These are phyloP conservation scores for Podospora tetraspora DNA, from an alignment of 495 filamentous ascomycete species.

Conservation along the genomic window DNA sequence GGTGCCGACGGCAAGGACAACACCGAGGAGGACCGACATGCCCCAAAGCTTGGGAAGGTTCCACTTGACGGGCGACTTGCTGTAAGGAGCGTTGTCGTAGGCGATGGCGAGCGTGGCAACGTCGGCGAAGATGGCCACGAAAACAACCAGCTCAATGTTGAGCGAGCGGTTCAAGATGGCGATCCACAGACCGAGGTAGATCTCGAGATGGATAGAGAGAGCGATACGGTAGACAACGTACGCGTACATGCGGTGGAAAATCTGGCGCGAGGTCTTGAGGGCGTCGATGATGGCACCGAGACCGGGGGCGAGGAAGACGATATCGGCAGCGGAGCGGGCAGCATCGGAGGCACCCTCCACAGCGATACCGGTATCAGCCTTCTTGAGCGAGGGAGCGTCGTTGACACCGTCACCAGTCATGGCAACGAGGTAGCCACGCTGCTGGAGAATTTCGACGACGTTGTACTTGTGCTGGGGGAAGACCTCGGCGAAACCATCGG, in stretches of 20 bases:
- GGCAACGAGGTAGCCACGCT: constrained; percentile 91
- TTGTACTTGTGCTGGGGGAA: constrained; percentile 99
- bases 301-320: constrained; percentile 87
- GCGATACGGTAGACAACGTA: constrained; percentile 97
- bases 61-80: constrained; percentile 85
- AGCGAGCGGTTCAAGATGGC: constrained; percentile 75
- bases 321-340: constrained; percentile 87
- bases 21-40: constrained; percentile 75
- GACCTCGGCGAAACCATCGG: constrained; percentile 92
- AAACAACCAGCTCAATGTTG: constrained; percentile 81
- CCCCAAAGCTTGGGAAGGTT: constrained; percentile 91
- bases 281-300: constrained; percentile 90
- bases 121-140: constrained; percentile 92
- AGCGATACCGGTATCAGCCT: constrained; percentile 90
- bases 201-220: constrained; percentile 80
- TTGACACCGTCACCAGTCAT: constrained; percentile 99
- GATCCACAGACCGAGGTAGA: constrained; percentile 89
- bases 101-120: constrained; percentile 89
- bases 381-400: constrained; percentile 93
- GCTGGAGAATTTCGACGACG: constrained; percentile 93
- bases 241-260: constrained; percentile 96
- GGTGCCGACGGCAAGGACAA: constrained; percentile 73
- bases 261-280: constrained; percentile 88
- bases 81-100: constrained; percentile 89
- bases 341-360: constrained; percentile 92